Conservation (phyloP, 257 asterid species). For the Fraxinus excelsior region DNA sequence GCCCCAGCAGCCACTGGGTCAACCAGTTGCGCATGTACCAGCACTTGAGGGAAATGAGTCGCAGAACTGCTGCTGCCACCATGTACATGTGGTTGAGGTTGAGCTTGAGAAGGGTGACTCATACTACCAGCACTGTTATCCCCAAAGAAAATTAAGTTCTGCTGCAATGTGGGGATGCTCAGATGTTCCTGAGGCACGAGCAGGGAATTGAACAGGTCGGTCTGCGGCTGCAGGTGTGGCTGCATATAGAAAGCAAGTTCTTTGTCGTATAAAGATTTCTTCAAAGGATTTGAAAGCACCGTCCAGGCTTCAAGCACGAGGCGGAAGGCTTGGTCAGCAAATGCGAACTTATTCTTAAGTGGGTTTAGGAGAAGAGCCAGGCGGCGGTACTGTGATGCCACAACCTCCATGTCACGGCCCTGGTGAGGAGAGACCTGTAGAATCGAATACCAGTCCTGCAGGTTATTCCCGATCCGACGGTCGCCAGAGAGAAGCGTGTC, state of each 20-base stretch:
- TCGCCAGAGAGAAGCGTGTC: slow-evolving; percentile 76
- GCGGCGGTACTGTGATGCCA: slow-evolving; percentile 54
- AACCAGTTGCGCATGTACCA: slow-evolving; percentile 13
- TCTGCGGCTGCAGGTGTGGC: slow-evolving; percentile 26
- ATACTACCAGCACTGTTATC: slow-evolving; percentile 19
- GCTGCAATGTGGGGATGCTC: slow-evolving; percentile 26
- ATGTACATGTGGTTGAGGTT: slow-evolving; percentile 31
- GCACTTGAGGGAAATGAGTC: slow-evolving; percentile 17
- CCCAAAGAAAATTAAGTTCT: slow-evolving; percentile 29
- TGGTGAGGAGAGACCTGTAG: slow-evolving; percentile 53
- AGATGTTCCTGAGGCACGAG: slow-evolving; percentile 10
- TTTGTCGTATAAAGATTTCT: slow-evolving; percentile 56
- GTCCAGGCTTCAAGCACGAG: slow-evolving; percentile 68
- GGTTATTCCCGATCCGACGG: slow-evolving; percentile 50
- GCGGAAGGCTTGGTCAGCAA: slow-evolving; percentile 66
- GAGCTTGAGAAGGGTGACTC: slow-evolving; percentile 10
- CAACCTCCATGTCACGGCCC: slow-evolving; percentile 50
- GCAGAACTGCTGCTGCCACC: slow-evolving; percentile 18
- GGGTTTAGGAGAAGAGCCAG: slow-evolving; percentile 57
- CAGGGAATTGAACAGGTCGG: slow-evolving; percentile 21
- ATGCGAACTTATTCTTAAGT: slow-evolving; percentile 53
- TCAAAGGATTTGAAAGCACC: slow-evolving; percentile 55
- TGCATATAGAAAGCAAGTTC: slow-evolving; percentile 36
- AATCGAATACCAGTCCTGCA: slow-evolving; percentile 68
- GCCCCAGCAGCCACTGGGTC: slow-evolving; percentile 27